Evolutionary conservation across 441 rosid genomes (phyloP), one percentile per base, ranked within the genome.

Genomic region (Arabidopsis lyrata): DNA sequence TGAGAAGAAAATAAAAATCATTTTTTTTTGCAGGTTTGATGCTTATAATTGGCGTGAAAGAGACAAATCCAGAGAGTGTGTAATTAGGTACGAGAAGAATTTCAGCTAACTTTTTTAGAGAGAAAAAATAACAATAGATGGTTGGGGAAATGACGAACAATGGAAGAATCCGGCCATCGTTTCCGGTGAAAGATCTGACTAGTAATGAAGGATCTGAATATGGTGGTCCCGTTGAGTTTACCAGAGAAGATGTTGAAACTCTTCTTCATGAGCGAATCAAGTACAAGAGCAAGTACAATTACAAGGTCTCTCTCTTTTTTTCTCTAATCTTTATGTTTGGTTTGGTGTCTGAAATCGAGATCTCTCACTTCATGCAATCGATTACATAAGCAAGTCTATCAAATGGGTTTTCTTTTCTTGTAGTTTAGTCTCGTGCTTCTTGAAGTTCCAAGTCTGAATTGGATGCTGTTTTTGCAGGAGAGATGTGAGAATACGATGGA

Each of bases 181-280:
- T 89, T 77, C 81, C 89, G 32, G 88, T 85, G 14, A 94, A 81
- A 81, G 99, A 92, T 79, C 86, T 83, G 68, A 75, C 81, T 62
- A 89, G 94, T 62, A 86, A 77, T 72, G 87, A 86, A 8, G 95
- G 90, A 64, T 89, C 95, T 32, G 95, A 89, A 56, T 86, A 81
- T 59, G 88, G 94, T 59, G 88, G 94, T 2, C 79, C 83, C 13
- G 75, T 82, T 66, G 94, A 89, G 80, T 86, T 84, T 77, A 81
- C 91, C 3, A 79, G 88, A 61, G 90, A 87, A 82, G 91, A 84
- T 32, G 91, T 87, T 60, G 90, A 83, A 12, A 85, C 89, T 55
- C 81, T 89, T 76, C 73, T 87, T 61, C 83, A 59, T 65, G 90
- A 89, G 65, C 86, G 81, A 63, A 84, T 85, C 81, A 87, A 74